phyloP scores from a whole-genome alignment of 1,284 basidiomycete species.

The Ceraceosorus guamensis region DNA sequence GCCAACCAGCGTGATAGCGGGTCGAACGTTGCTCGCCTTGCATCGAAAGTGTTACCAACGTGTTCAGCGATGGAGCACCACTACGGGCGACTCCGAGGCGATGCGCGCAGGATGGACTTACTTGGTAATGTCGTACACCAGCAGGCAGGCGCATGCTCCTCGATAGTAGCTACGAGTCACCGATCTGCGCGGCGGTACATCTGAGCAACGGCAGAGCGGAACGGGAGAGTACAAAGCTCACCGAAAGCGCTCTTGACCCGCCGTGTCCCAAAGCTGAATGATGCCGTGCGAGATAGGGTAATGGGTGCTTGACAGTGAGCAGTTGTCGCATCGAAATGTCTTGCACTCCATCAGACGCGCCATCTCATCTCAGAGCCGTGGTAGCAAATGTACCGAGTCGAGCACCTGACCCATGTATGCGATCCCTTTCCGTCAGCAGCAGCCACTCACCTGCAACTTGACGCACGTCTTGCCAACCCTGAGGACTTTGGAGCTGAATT shows the following conservation, averaged over 20 bases:
- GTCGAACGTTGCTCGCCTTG: constrained; percentile 58
- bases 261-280: too few relatives aligned
- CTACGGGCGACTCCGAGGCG: background rate
- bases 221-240: background rate
- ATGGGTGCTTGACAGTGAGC: too few relatives aligned
- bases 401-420: too few relatives aligned
- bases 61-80: background rate
- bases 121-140: constrained; percentile 95
- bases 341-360: too few relatives aligned
- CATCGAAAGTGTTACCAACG: background rate
- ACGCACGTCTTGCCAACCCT: constrained; percentile 84
- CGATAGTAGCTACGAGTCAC: constrained; percentile 95
- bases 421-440: too few relatives aligned
- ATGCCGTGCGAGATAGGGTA: too few relatives aligned
- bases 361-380: background rate
- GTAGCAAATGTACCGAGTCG: too few relatives aligned
- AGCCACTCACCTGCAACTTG: constrained; percentile 72
- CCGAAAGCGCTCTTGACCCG: too few relatives aligned
- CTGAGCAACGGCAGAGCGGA: constrained; percentile 10
- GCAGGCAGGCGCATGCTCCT: constrained; percentile 65
- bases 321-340: too few relatives aligned
- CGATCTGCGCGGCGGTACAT: constrained; percentile 43
- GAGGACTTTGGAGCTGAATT: constrained; percentile 82
- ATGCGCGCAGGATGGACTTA: constrained; percentile 42
- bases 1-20: constrained; percentile 80